Evolutionary conservation across 2,329 filamentous ascomycete species (phyloP), one percentile per base, ranked within the genome.

Genomic region (Ophiostoma ulmi): DNA sequence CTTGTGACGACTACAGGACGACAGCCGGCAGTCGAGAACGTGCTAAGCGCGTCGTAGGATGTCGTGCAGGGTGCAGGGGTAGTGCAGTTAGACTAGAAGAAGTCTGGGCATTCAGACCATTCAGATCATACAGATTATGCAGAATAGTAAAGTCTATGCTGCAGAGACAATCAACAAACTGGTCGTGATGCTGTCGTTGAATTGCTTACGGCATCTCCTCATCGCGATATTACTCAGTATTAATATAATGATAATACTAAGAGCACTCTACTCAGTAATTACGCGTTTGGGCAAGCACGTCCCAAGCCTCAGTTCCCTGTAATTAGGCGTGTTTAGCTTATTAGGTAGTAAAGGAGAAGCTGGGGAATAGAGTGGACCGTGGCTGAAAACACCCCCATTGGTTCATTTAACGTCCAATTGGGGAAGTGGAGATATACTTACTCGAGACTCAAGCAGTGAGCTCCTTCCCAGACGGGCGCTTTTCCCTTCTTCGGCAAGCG

Each of bases 331-430:
- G 22, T 26, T 58, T 26, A 58, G 20, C n/a, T 26, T 58, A 17
- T 58, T 58, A 22, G 20, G 48, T 58, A 26, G 22, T 58, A 58
- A 44, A 58, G 52, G 52, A 58, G 52, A 58, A 58, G 52, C 52
- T 58, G 52, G 52, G 52, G 52, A 58, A 31, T 58, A n/a, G 44
- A 48, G 44, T 48, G 44, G 44, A 48, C 44, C 52, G 22, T 5
- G 52, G 8, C 11, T 26, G 22, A 22, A 58, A 14, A 26, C 10
- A 22, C 7, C 14, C 52, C 52, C 17, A 58, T 58, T 58, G 52
- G 52, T 22, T 5, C 52, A 26, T 58, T 14, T n/a, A 26, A 7
- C 26, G 0, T 22, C 52, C 52, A 22, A 58, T 58, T 58, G 22
- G 52, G 52, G 52, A 58, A 58, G 52, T 58, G 52, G 52, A 31